These are phyloP conservation scores for Pythium sp. DNA, from an alignment of 352 stramenopile species.

Conservation along the genomic window DNA sequence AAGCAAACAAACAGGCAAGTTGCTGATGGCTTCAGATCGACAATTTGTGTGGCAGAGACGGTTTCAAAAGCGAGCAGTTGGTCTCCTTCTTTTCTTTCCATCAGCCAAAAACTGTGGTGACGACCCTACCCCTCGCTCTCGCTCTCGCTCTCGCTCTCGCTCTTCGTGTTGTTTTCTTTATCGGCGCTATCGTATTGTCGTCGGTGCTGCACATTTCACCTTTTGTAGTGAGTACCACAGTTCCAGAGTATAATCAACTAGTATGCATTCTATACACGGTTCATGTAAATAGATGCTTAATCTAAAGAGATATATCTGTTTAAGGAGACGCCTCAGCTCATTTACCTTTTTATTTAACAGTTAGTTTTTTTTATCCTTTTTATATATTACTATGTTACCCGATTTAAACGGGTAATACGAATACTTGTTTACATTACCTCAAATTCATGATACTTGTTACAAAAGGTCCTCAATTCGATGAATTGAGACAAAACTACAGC, in stretches of 20 bases:
- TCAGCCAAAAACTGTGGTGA: neutral
- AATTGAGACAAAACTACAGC: too few species aligned
- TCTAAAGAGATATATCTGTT: too few species aligned
- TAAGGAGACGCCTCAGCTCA: neutral
- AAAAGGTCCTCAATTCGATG: too few species aligned
- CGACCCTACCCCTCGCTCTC: conserved; percentile 1
- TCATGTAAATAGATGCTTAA: too few species aligned
- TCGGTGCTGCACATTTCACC: neutral
- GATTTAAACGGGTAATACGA: too few species aligned
- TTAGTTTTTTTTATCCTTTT: too few species aligned
- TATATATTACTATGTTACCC: too few species aligned
- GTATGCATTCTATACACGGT: neutral
- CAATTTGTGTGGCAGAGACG: conserved; percentile 1
- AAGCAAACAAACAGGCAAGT: neutral
- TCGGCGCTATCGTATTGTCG: conserved; percentile 1
- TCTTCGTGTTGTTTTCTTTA: conserved; percentile 6
- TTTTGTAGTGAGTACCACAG: neutral
- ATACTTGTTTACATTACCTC: too few species aligned
- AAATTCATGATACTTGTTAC: too few species aligned
- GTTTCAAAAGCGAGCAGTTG: neutral
- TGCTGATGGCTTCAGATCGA: neutral
- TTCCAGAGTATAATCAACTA: neutral
- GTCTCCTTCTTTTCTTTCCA: neutral
- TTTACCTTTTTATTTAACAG: too few species aligned
- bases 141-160: neutral